These are phyloP conservation scores for Solanum hybrid DNA, from an alignment of 305 asterid species.

Conservation along the genomic window DNA sequence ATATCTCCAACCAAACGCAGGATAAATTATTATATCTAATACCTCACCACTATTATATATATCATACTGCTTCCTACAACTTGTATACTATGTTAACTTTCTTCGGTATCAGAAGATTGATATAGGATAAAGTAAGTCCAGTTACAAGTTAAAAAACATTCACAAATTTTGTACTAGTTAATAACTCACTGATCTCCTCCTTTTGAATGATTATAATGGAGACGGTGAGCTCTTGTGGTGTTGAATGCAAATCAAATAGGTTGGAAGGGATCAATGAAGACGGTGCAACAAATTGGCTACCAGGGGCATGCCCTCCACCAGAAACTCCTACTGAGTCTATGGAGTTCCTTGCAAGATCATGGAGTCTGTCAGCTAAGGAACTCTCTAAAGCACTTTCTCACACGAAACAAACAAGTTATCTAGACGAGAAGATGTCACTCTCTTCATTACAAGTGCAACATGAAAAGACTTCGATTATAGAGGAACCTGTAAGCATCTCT, in stretches of 20 bases:
- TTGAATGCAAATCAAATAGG: conserved; percentile 17
- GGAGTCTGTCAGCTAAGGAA: conserved; percentile 74
- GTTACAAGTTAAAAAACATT: background rate
- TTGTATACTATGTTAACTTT: background rate
- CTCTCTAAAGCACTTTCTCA: conserved; percentile 65
- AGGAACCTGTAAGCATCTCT: conserved; percentile 20
- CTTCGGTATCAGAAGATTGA: background rate
- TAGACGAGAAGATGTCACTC: conserved; percentile 13
- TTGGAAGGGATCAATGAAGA: conserved; percentile 69
- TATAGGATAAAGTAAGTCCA: background rate
- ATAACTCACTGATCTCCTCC: background rate
- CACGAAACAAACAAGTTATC: conserved; percentile 15
- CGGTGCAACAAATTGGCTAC: conserved; percentile 34
- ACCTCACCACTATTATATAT: conserved; percentile 15
- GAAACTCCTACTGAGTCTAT: conserved; percentile 82
- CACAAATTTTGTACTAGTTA: background rate
- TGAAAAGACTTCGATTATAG: conserved; percentile 14
- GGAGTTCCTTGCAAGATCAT: conserved; percentile 90
- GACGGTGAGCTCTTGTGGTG: conserved; percentile 12
- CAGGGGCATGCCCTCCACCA: conserved; percentile 51
- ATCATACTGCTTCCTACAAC: conserved; percentile 10
- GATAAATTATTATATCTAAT: background rate
- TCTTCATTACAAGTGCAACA: conserved; percentile 13
- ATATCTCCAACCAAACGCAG: background rate
- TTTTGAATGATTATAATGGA: background rate